Conservation (phyloP, 2,329 filamentous ascomycete genomes). For the Saccharata proteae region DNA sequence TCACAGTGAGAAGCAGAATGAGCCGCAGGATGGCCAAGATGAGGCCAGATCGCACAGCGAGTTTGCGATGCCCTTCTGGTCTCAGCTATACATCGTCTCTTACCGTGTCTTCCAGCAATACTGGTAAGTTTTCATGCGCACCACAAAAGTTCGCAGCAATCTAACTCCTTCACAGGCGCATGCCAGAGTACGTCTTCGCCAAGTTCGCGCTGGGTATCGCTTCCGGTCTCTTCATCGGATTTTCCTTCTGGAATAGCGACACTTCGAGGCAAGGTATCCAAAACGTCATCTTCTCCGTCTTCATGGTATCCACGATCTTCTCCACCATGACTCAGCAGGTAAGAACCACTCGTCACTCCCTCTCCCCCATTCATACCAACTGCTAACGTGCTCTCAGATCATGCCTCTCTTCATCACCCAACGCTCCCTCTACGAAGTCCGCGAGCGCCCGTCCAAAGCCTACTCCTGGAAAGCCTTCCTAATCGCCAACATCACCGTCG, state of each 20-base stretch:
- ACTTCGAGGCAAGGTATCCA: constrained; percentile 30
- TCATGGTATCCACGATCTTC: constrained; percentile 35
- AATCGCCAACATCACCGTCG: constrained; percentile 57
- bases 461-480: constrained; percentile 70
- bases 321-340: constrained; percentile 39
- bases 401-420: constrained; percentile 49
- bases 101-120: constrained; percentile 33
- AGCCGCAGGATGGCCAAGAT: constrained; percentile 16
- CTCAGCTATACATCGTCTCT: constrained; percentile 22
- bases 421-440: constrained; percentile 46
- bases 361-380: not conserved
- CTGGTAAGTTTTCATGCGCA: too few species aligned
- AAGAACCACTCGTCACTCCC: not conserved
- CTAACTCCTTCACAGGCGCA: too few species aligned
- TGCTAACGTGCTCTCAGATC: constrained; percentile 28
- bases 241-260: constrained; percentile 31
- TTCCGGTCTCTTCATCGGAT: constrained; percentile 23
- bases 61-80: constrained; percentile 30
- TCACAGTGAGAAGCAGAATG: constrained; percentile 22
- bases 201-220: constrained; percentile 18
- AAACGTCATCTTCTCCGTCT: constrained; percentile 36
- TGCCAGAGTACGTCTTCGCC: constrained; percentile 30
- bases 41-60: constrained; percentile 27
- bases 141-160: too few species aligned
- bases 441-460: constrained; percentile 52